Conservation (phyloP, 345 rosid genomes). For the rapeseed (Brassica napus) region DNA sequence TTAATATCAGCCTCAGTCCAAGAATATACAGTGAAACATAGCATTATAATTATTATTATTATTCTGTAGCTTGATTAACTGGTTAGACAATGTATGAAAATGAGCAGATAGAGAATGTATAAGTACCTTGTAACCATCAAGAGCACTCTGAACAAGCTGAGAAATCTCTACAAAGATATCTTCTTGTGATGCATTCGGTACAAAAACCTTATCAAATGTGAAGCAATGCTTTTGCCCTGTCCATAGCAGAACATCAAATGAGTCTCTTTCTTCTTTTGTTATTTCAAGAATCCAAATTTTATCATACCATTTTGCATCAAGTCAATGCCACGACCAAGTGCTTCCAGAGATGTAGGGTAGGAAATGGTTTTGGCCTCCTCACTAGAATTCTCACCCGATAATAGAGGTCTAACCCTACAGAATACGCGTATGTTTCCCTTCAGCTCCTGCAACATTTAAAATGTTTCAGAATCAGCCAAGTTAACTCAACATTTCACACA, state of each 20-base stretch:
- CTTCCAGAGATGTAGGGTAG: slow-evolving; percentile 74
- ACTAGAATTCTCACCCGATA: slow-evolving; percentile 64
- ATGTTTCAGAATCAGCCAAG: slow-evolving; percentile 7
- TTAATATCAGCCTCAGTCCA: slow-evolving; percentile 15
- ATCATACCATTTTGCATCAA: slow-evolving; percentile 70
- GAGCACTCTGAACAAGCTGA: slow-evolving; percentile 98
- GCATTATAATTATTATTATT: background rate
- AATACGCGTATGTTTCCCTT: slow-evolving; percentile 98
- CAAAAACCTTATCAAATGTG: slow-evolving; percentile 86
- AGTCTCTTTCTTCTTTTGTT: background rate
- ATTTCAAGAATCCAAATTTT: background rate
- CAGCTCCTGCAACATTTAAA: slow-evolving; percentile 61
- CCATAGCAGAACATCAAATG: slow-evolving; percentile 21
- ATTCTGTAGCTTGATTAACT: background rate
- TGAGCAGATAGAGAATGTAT: slow-evolving; percentile 12
- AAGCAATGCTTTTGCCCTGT: slow-evolving; percentile 85
- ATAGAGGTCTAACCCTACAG: slow-evolving; percentile 90
- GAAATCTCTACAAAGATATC: slow-evolving; percentile 93
- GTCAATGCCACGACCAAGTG: slow-evolving; percentile 84
- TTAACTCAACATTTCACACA: background rate
- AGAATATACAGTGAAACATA: background rate
- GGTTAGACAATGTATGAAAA: background rate
- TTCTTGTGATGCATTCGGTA: slow-evolving; percentile 77
- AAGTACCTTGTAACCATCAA: slow-evolving; percentile 96
- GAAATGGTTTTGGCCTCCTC: slow-evolving; percentile 60